Percentiles rank a stretch among this genome's conserved stretches.
Evolutionary conservation across 192 early-diverging fungal genomes (phyloP).

Genomic region (Coemansia asiatica): DNA sequence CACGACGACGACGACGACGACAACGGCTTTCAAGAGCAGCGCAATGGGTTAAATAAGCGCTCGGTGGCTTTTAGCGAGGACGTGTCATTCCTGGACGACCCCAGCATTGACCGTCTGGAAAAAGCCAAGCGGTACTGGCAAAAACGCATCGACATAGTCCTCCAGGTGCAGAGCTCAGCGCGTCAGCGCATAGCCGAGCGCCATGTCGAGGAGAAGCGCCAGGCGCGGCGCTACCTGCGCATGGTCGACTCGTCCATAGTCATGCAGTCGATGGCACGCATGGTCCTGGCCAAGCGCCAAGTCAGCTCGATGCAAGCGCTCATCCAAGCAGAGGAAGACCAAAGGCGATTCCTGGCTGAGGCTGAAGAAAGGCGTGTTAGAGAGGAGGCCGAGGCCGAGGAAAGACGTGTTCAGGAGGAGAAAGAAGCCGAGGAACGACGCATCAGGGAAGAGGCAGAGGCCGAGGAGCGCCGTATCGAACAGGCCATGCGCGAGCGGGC

Average conservation of each 20-base stretch:
- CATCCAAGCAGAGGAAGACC: conserved; percentile 20
- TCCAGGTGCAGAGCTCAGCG: conserved; percentile 52
- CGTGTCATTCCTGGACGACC: conserved; percentile 44
- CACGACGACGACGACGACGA: neutral
- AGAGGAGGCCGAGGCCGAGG: neutral
- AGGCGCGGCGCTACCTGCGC: conserved; percentile 55
- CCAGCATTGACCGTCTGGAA: conserved; percentile 31
- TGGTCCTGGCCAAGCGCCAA: conserved; percentile 53
- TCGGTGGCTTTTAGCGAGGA: conserved; percentile 14
- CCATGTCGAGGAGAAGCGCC: conserved; percentile 53
- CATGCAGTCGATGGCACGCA: conserved; percentile 62
- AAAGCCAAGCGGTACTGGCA: conserved; percentile 56
- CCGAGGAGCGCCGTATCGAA: conserved; percentile 29
- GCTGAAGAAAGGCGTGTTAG: neutral
- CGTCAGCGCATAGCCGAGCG: conserved; percentile 55
- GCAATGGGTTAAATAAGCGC: neutral
- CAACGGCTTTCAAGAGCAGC: too few species aligned
- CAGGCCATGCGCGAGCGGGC: conserved; percentile 23
- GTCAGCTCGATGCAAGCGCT: conserved; percentile 10
- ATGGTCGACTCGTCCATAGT: conserved; percentile 54
- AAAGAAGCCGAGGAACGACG: conserved; percentile 2
- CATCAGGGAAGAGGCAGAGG: conserved; percentile 13
- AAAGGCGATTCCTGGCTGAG: conserved; percentile 11
- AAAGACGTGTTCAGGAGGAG: neutral
- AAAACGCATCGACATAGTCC: conserved; percentile 53